phyloP scores from a whole-genome alignment of 768 basidiomycete genomes.

The Pleurotus eryngii region DNA sequence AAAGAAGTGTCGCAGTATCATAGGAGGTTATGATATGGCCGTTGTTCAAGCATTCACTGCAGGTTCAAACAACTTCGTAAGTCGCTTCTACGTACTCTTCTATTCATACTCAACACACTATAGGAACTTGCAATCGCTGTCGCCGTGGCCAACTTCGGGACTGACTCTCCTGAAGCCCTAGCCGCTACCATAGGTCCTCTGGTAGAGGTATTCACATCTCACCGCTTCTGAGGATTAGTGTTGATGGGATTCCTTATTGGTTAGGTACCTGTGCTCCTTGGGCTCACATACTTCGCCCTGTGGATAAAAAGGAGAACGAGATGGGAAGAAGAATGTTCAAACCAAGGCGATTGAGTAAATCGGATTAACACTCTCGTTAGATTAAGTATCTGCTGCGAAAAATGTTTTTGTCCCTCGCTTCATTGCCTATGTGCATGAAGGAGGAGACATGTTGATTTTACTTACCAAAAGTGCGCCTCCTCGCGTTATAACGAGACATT shows the following conservation, averaged over 20 bases:
- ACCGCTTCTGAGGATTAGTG: neutral
- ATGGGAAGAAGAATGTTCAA: conserved; percentile 27
- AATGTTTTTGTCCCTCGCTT: no score
- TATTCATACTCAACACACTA: neutral
- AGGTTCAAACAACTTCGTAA: conserved; percentile 73
- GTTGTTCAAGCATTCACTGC: conserved; percentile 80
- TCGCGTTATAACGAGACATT: no score
- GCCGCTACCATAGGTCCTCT: conserved; percentile 79
- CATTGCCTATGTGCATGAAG: no score
- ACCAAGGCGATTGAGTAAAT: no score
- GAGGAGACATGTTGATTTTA: no score
- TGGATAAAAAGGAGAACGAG: conserved; percentile 35
- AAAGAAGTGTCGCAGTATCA: conserved; percentile 17
- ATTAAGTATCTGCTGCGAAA: no score
- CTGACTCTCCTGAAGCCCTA: conserved; percentile 73
- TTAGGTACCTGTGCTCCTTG: conserved; percentile 56
- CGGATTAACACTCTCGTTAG: no score
- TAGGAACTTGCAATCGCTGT: conserved; percentile 85
- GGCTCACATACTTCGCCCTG: conserved; percentile 63
- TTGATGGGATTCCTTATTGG: neutral
- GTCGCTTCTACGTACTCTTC: conserved; percentile 14
- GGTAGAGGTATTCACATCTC: conserved; percentile 50
- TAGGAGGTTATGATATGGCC: conserved; percentile 61
- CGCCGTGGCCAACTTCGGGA: conserved; percentile 73
- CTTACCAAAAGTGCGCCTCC: no score